Percentiles rank a stretch among this genome's conserved stretches.
Conservation (phyloP, 106 monocot genomes). For the Narthecium ossifragum region DNA sequence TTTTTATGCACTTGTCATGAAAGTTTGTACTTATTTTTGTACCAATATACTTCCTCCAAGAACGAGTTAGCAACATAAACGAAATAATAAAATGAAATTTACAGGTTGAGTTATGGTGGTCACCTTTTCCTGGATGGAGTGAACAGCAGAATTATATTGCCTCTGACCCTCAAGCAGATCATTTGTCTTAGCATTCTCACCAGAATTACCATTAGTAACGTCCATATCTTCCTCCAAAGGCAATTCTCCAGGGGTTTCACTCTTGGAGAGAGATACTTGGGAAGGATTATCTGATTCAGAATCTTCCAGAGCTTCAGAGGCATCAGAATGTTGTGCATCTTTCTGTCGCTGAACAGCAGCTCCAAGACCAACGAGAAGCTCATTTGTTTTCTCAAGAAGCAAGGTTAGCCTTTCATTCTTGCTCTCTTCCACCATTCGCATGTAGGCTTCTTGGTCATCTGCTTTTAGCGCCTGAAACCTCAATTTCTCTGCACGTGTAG, state of each 20-base stretch:
- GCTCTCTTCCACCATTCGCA: conserved; percentile 99
- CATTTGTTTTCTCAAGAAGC: conserved; percentile 97
- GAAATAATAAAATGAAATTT: no score
- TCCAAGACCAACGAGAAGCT: conserved; percentile 93
- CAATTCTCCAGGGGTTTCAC: conserved; percentile 32
- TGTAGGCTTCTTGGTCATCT: conserved; percentile 98
- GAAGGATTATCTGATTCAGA: conserved; percentile 38
- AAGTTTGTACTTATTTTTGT: no score
- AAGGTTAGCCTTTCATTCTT: conserved; percentile 92
- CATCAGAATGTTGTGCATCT: conserved; percentile 68
- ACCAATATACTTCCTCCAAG: no score
- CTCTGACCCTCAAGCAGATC: conserved; percentile 93
- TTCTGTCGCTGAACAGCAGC: conserved; percentile 96
- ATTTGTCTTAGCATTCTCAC: conserved; percentile 37
- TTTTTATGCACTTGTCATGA: no score
- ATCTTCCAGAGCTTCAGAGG: conserved; percentile 23
- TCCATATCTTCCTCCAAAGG: conserved; percentile 40
- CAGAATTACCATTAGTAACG: conserved; percentile 16
- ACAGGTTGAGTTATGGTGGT: no score
- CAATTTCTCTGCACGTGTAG: conserved; percentile 77
- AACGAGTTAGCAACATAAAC: no score
- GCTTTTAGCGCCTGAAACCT: conserved; percentile 82
- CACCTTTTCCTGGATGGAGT: conserved; percentile 98
- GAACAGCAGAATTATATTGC: conserved; percentile 90
- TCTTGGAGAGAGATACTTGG: conserved; percentile 18